Conservation (phyloP, 805 yeast genomes). For the Metschnikowia peoriensis region DNA sequence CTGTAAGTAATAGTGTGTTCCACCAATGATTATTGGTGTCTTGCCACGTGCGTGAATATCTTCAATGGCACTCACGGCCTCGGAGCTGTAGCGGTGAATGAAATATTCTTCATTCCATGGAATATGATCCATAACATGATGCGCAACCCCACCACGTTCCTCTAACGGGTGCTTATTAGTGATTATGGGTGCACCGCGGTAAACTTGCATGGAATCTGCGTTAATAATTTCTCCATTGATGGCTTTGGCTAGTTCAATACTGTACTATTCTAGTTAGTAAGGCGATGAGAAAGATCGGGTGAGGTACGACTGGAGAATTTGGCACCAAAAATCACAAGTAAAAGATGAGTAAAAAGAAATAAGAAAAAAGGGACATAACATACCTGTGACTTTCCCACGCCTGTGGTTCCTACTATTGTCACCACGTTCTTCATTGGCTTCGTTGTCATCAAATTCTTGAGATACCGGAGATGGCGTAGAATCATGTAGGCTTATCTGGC, state of each 20-base stretch:
- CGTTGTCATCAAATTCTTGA: constrained; percentile 29
- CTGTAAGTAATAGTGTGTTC: constrained; percentile 92
- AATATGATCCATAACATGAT: constrained; percentile 86
- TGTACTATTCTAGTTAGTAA: constrained; percentile 39
- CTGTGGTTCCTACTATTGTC: constrained; percentile 88
- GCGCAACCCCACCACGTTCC: constrained; percentile 73
- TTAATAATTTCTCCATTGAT: constrained; percentile 88
- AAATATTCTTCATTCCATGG: constrained; percentile 78
- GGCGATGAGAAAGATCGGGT: not conserved
- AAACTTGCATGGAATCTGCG: constrained; percentile 98
- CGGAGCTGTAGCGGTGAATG: constrained; percentile 73
- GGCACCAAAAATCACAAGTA: too few relatives aligned
- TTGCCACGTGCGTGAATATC: constrained; percentile 68
- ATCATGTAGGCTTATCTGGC: constrained; percentile 10
- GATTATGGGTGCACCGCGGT: constrained; percentile 65
- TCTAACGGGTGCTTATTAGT: constrained; percentile 88
- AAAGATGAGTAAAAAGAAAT: not conserved
- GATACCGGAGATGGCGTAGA: constrained; percentile 17
- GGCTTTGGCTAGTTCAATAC: constrained; percentile 73
- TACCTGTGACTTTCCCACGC: constrained; percentile 90
- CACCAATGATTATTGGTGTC: constrained; percentile 88
- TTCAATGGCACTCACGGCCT: constrained; percentile 61
- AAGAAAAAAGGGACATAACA: constrained; percentile 7
- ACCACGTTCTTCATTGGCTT: constrained; percentile 43
- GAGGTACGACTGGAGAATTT: too few relatives aligned